Evolutionary conservation across 805 yeast species (phyloP).

Genomic region (Cyberlindnera galapagoensis): DNA sequence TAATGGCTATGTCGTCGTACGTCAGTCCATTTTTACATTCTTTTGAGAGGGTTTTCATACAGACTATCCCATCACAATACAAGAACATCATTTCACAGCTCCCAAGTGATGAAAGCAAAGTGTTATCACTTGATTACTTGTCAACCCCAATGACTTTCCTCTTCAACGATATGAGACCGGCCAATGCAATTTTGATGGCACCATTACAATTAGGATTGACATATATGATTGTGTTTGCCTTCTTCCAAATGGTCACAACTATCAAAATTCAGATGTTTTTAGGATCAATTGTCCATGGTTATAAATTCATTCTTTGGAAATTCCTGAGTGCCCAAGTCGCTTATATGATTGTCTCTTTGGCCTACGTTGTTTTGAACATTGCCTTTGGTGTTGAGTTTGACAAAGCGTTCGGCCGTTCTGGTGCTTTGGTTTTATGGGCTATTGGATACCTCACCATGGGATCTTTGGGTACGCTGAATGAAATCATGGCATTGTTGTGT

Average conservation of each 20-base stretch:
- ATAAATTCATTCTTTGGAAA: conserved; percentile 36
- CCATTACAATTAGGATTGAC: conserved; percentile 71
- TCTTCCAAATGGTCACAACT: conserved; percentile 61
- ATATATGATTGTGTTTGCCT: conserved; percentile 61
- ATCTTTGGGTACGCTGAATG: conserved; percentile 68
- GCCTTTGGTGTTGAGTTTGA: conserved; percentile 60
- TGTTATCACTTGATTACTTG: conserved; percentile 10
- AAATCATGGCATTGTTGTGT: conserved; percentile 46
- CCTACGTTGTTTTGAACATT: conserved; percentile 50
- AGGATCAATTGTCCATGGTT: conserved; percentile 30
- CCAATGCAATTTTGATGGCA: conserved; percentile 44
- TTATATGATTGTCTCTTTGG: conserved; percentile 50
- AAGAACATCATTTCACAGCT: conserved; percentile 26
- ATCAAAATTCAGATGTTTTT: conserved; percentile 38
- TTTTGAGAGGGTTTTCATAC: conserved; percentile 24
- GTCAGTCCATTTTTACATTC: conserved; percentile 42
- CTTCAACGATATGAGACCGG: conserved; percentile 41
- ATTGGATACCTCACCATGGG: conserved; percentile 57
- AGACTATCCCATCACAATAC: conserved; percentile 3
- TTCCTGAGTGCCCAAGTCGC: conserved; percentile 40
- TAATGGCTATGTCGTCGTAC: conserved; percentile 36
- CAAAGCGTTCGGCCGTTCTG: conserved; percentile 53
- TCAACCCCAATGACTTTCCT: conserved; percentile 13
- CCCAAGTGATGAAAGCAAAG: conserved; percentile 24
- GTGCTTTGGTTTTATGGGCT: conserved; percentile 71